Percentiles rank a stretch among this genome's conserved stretches.
Evolutionary conservation across 2,329 filamentous ascomycete species (phyloP).

Genomic region (Fusarium musae): DNA sequence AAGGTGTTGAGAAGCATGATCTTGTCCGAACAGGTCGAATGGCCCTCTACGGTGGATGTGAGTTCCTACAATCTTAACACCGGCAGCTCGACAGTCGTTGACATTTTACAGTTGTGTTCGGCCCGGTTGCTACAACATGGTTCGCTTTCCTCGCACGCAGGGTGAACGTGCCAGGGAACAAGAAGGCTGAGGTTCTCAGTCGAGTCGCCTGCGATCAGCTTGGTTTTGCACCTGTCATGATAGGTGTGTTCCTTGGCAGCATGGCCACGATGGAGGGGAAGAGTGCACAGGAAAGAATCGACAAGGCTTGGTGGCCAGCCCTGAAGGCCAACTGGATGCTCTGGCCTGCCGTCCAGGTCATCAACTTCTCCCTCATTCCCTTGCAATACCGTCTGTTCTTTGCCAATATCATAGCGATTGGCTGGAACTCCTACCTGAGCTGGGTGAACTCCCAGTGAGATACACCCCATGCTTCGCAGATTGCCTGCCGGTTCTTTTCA

Average conservation of each 20-base stretch:
- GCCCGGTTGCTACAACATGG: constrained; percentile 88
- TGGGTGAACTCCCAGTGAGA: constrained; percentile 64
- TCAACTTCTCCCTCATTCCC: constrained; percentile 90
- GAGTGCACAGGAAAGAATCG: constrained; percentile 71
- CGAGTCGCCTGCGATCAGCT: constrained; percentile 85
- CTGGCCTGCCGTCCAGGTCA: constrained; percentile 86
- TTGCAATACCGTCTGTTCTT: constrained; percentile 85
- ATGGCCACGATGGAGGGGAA: constrained; percentile 86
- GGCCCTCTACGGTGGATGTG: constrained; percentile 82
- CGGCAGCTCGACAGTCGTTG: constrained; percentile 2
- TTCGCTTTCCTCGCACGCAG: constrained; percentile 80
- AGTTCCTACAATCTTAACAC: constrained; percentile 45
- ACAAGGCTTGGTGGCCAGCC: constrained; percentile 75
- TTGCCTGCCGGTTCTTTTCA: neutral
- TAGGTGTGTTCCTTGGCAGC: constrained; percentile 81
- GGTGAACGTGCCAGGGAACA: constrained; percentile 68
- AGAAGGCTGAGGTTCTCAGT: constrained; percentile 76
- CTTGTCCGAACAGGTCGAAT: constrained; percentile 78
- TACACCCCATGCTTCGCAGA: neutral
- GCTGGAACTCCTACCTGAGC: constrained; percentile 74
- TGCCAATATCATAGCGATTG: constrained; percentile 81
- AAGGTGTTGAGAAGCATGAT: constrained; percentile 81
- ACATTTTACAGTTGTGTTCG: constrained; percentile 74
- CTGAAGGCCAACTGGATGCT: constrained; percentile 87
- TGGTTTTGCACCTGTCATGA: constrained; percentile 85